Conservation (phyloP, 176 grass and related monocot species). For the Cymbopogon citratus region DNA sequence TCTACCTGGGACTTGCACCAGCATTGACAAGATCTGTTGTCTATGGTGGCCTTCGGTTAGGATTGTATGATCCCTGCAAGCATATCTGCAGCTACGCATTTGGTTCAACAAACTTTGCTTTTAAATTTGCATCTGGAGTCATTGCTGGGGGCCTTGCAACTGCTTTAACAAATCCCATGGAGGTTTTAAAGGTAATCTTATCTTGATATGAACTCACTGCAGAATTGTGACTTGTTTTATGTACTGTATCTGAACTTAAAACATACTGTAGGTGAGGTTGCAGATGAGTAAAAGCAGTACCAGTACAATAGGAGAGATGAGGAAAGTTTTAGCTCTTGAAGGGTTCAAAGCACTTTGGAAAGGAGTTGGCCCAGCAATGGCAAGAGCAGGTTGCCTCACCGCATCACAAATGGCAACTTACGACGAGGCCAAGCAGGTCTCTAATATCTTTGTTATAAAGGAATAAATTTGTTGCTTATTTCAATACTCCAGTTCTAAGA, state of each 20-base stretch:
- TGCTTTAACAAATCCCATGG: conserved; percentile 74
- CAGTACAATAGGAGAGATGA: conserved; percentile 54
- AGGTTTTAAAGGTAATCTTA: conserved; percentile 74
- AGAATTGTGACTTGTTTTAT: neutral
- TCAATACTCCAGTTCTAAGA: neutral
- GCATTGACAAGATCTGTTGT: conserved; percentile 75
- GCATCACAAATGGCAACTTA: conserved; percentile 98
- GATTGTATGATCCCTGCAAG: conserved; percentile 89
- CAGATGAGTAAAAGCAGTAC: conserved; percentile 63
- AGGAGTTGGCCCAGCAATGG: conserved; percentile 97
- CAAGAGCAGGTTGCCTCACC: conserved; percentile 79
- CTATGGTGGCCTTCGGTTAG: conserved; percentile 91
- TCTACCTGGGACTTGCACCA: conserved; percentile 81
- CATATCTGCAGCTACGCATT: conserved; percentile 63
- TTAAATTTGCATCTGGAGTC: conserved; percentile 82
- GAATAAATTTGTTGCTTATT: neutral
- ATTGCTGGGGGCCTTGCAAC: conserved; percentile 77
- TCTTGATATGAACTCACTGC: conserved; percentile 12
- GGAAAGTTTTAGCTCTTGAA: conserved; percentile 67
- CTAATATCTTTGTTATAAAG: neutral
- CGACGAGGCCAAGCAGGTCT: conserved; percentile 84
- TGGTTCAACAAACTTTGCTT: conserved; percentile 75
- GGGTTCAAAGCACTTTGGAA: conserved; percentile 85
- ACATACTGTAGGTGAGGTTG: conserved; percentile 65
- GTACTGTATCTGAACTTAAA: conserved; percentile 2